phyloP scores from a whole-genome alignment of 2,329 filamentous ascomycete species.

The Xylaria digitata region DNA sequence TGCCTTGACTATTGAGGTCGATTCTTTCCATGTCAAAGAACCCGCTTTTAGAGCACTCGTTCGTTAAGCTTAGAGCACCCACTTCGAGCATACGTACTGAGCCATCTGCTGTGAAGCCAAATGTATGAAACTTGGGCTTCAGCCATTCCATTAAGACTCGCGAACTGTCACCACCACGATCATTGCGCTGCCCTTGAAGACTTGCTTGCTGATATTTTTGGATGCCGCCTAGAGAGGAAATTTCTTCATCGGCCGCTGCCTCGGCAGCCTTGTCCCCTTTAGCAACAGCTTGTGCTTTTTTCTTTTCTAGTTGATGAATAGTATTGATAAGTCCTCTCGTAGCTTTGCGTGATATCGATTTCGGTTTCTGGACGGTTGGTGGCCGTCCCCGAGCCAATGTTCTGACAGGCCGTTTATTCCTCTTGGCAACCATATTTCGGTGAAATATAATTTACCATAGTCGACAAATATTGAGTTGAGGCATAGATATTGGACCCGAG shows the following conservation, averaged over 20 bases:
- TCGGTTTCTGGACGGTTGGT: conserved; percentile 62
- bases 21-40: conserved; percentile 83
- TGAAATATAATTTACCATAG: background rate
- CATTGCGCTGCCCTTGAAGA: conserved; percentile 73
- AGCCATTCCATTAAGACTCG: conserved; percentile 73
- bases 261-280: conserved; percentile 64
- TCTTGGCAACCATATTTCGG: conserved; percentile 59
- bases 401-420: conserved; percentile 59
- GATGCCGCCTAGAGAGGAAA: conserved; percentile 69
- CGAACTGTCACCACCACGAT: conserved; percentile 75
- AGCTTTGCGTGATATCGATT: conserved; percentile 72
- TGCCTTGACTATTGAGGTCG: conserved; percentile 87
- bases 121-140: conserved; percentile 49
- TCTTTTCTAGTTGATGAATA: conserved; percentile 74
- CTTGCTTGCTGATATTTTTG: conserved; percentile 74
- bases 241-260: conserved; percentile 61
- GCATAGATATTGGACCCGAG: background rate
- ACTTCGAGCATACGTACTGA: conserved; percentile 82
- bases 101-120: conserved; percentile 37
- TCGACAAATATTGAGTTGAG: conserved; percentile 4
- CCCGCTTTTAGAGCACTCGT: conserved; percentile 81
- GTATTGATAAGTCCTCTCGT: conserved; percentile 73
- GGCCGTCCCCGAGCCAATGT: conserved; percentile 66
- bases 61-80: conserved; percentile 84
- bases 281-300: conserved; percentile 64